phyloP scores from a whole-genome alignment of 139 green algal genomes.

The Trebouxia sp. region DNA sequence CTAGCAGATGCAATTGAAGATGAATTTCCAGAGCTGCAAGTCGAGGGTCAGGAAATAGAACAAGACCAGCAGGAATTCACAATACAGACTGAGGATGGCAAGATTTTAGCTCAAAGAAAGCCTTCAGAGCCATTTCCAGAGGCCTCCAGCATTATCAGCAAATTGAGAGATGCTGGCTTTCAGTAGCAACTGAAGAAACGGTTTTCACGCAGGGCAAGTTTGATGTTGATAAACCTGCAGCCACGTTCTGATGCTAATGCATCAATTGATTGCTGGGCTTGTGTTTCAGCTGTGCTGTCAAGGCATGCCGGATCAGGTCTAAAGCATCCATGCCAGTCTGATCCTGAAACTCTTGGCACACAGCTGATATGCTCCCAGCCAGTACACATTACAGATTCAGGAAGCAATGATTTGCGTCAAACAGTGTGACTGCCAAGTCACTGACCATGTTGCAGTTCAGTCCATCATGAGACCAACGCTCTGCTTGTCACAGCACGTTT shows the following conservation, averaged over 20 bases:
- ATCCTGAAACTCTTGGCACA: neutral
- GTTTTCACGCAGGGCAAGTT: no score
- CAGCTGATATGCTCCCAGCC: no score
- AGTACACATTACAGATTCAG: no score
- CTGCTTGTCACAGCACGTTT: no score
- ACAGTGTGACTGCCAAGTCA: no score
- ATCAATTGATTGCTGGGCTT: no score
- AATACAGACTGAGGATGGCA: constrained; percentile 4
- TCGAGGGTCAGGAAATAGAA: constrained; percentile 2
- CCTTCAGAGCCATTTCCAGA: constrained; percentile 7
- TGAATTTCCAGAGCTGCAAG: constrained; percentile 5
- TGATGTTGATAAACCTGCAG: no score
- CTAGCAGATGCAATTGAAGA: constrained; percentile 20
- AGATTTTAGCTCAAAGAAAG: neutral
- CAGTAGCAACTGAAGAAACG: no score
- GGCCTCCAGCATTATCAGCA: neutral
- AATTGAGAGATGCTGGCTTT: neutral
- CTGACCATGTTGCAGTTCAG: no score
- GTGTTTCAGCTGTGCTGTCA: neutral
- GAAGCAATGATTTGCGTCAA: no score
- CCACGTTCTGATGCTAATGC: no score
- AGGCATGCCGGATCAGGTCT: neutral
- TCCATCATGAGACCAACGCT: no score
- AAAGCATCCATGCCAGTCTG: neutral
- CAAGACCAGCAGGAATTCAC: neutral